Evolutionary conservation across 768 basidiomycete genomes (phyloP).

Genomic region (Pisolithus marmoratus): DNA sequence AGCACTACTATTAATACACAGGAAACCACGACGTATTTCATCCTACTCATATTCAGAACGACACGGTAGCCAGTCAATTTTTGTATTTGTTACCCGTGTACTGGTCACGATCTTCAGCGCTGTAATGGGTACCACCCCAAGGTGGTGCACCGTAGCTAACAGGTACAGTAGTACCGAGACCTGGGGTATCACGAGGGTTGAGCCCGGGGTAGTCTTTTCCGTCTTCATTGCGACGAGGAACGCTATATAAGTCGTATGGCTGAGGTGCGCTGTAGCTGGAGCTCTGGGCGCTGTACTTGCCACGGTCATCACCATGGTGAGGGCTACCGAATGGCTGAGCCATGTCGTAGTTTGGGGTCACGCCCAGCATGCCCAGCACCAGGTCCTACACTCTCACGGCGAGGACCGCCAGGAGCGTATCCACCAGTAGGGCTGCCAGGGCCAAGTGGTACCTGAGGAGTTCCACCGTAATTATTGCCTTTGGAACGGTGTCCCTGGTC

Average conservation of each 20-base stretch:
- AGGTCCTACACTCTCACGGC: neutral
- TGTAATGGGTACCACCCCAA: too few species aligned
- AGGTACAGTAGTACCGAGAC: too few species aligned
- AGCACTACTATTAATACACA: too few species aligned
- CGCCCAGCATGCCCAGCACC: neutral
- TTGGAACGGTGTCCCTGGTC: neutral
- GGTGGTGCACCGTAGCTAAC: too few species aligned
- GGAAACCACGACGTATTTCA: too few species aligned
- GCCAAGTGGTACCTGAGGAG: neutral
- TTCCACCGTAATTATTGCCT: neutral
- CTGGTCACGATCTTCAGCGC: too few species aligned
- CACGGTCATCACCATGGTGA: too few species aligned
- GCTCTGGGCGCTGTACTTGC: neutral
- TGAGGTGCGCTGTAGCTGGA: neutral
- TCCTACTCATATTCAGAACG: constrained; percentile 8
- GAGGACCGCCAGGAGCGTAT: neutral
- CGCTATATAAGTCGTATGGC: too few species aligned
- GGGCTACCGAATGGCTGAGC: too few species aligned
- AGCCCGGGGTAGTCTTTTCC: too few species aligned
- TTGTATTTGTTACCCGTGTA: constrained; percentile 10
- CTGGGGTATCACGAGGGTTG: too few species aligned
- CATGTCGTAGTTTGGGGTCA: neutral
- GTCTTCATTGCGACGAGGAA: too few species aligned
- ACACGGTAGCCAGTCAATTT: constrained; percentile 23
- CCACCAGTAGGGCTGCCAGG: neutral